Evolutionary conservation across 2,329 filamentous ascomycete genomes (phyloP).

Genomic region (Fusarium proliferatum): DNA sequence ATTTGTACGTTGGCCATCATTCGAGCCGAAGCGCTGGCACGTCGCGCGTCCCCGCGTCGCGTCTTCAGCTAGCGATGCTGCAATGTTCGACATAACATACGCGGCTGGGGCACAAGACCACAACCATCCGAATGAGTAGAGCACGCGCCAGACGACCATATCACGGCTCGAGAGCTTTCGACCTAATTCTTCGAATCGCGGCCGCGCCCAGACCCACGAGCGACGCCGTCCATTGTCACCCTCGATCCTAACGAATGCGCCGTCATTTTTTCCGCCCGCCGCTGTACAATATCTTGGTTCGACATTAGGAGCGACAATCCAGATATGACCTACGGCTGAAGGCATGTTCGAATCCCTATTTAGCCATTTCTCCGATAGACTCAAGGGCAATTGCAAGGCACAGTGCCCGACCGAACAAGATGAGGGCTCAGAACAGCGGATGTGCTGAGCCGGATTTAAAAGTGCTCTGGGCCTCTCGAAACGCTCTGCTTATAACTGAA

Average conservation of each 20-base stretch:
- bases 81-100: background rate
- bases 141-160: background rate
- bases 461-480: background rate
- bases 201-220: background rate
- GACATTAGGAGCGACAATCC: no score
- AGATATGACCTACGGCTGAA: fast-evolving
- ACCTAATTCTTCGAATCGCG: no score
- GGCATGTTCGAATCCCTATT: fast-evolving
- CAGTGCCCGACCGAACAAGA: background rate
- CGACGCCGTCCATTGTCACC: background rate
- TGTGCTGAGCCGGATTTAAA: background rate
- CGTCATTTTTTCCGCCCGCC: background rate
- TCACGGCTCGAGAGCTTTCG: fast-evolving
- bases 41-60: background rate
- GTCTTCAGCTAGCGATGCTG: background rate
- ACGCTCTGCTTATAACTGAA: fast-evolving
- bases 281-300: background rate
- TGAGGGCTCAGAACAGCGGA: background rate
- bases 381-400: background rate
- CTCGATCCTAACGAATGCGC: fast-evolving
- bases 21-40: background rate
- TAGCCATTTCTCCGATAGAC: fast-evolving
- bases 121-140: fast-evolving
- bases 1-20: fast-evolving
- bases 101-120: background rate